Conservation (phyloP, 768 basidiomycete genomes). For the Krasilnikovozyma curviuscula region DNA sequence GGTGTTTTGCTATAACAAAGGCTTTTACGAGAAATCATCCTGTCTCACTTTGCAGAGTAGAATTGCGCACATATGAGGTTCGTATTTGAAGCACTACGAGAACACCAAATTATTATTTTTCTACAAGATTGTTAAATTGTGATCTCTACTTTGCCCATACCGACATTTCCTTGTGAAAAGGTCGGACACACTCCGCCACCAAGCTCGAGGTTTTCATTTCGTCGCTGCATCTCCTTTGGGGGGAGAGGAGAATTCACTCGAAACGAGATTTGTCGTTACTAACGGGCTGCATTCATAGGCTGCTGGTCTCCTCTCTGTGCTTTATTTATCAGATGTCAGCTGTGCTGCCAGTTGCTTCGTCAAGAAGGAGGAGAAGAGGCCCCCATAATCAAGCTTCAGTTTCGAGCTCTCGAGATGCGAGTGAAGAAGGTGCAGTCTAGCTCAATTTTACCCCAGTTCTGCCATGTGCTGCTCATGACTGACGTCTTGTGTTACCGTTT, state of each 20-base stretch:
- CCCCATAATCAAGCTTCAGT: conserved; percentile 3
- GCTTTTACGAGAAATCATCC: no score
- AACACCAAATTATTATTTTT: no score
- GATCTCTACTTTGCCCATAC: no score
- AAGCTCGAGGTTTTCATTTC: no score
- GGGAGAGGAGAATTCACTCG: background rate
- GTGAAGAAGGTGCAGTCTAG: conserved; percentile 24
- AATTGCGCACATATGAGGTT: no score
- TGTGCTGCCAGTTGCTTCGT: background rate
- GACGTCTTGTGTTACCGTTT: background rate
- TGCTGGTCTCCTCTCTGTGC: background rate
- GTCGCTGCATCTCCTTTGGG: no score
- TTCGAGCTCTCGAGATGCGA: conserved; percentile 23
- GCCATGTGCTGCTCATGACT: background rate
- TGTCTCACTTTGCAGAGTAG: no score
- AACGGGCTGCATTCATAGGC: background rate
- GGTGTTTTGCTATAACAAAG: no score
- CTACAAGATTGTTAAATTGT: no score
- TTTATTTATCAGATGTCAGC: background rate
- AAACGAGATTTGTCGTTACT: background rate
- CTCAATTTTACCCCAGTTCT: background rate
- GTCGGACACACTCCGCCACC: no score
- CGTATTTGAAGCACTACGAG: no score
- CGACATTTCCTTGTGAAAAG: no score
- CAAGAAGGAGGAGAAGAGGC: background rate